Evolutionary conservation across 202 grass and related monocot species (phyloP).

Genomic region (Setaria viridis): DNA sequence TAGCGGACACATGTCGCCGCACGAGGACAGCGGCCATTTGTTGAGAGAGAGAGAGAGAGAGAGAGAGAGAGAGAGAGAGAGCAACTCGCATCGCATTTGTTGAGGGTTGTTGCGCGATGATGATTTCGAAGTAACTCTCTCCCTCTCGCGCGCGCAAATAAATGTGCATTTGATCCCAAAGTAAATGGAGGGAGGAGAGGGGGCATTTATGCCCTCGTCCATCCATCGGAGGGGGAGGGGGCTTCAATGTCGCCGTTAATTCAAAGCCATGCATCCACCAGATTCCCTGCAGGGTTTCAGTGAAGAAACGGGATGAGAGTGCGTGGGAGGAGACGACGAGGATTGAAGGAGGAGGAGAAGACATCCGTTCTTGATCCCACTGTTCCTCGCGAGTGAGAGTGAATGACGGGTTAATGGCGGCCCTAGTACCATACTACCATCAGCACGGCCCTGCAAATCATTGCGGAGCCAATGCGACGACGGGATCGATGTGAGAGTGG

Average conservation of each 20-base stretch:
- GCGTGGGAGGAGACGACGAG: background rate
- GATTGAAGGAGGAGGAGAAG: background rate
- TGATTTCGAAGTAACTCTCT: slow-evolving; percentile 51
- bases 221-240: slow-evolving; percentile 4
- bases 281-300: slow-evolving; percentile 52
- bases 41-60: background rate
- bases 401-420: background rate
- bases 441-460: slow-evolving; percentile 11
- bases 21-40: slow-evolving; percentile 36
- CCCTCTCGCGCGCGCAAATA: slow-evolving; percentile 13
- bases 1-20: slow-evolving; percentile 17
- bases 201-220: slow-evolving; percentile 45
- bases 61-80: background rate
- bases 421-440: background rate
- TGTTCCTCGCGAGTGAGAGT: background rate
- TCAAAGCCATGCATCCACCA: slow-evolving; percentile 43
- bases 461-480: background rate
- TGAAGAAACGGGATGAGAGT: slow-evolving; percentile 4
- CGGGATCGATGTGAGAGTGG: background rate
- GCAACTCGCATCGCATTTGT: slow-evolving; percentile 26
- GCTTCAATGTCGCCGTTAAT: slow-evolving; percentile 51
- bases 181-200: slow-evolving; percentile 42
- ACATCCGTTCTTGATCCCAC: background rate
- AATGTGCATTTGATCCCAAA: slow-evolving; percentile 62
- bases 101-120: slow-evolving; percentile 48